These are phyloP conservation scores for Talaromyces stipitatus DNA, from an alignment of 495 filamentous ascomycete genomes.

Conservation along the genomic window DNA sequence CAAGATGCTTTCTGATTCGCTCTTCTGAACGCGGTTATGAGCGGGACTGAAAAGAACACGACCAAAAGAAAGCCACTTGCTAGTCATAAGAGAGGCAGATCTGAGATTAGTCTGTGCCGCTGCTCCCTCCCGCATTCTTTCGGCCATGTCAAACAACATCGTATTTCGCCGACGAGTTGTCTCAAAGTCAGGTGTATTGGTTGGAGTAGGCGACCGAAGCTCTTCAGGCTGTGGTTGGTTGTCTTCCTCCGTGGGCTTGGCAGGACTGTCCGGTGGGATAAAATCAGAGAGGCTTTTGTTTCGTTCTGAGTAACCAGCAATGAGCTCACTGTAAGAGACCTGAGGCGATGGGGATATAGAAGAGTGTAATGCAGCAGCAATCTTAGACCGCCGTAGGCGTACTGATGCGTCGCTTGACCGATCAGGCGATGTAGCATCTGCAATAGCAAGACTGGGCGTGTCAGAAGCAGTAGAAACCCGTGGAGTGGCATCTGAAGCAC, in stretches of 20 bases:
- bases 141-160: slow-evolving; percentile 38
- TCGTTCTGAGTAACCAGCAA: slow-evolving; percentile 23
- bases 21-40: slow-evolving; percentile 66
- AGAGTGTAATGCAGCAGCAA: slow-evolving; percentile 33
- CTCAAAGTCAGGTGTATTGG: slow-evolving; percentile 15
- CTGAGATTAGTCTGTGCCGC: slow-evolving; percentile 73
- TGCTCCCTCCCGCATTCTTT: slow-evolving; percentile 53
- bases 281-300: slow-evolving; percentile 10
- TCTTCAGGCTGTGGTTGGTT: neutral
- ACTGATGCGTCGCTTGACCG: slow-evolving; percentile 27
- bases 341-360: slow-evolving; percentile 33
- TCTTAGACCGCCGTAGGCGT: slow-evolving; percentile 32
- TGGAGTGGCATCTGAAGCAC: slow-evolving; percentile 10
- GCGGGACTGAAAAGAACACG: slow-evolving; percentile 91
- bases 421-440: slow-evolving; percentile 16
- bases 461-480: slow-evolving; percentile 8
- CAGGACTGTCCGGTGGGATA: neutral
- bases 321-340: slow-evolving; percentile 31
- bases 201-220: neutral
- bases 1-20: slow-evolving; percentile 55
- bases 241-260: neutral
- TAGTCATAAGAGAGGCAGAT: slow-evolving; percentile 70
- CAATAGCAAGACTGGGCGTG: slow-evolving; percentile 14
- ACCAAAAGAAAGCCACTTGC: slow-evolving; percentile 89
- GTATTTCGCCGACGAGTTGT: slow-evolving; percentile 31